Base-by-base conservation (phyloP, 2,329 filamentous ascomycete species). In the Cordyceps cicadae region DNA sequence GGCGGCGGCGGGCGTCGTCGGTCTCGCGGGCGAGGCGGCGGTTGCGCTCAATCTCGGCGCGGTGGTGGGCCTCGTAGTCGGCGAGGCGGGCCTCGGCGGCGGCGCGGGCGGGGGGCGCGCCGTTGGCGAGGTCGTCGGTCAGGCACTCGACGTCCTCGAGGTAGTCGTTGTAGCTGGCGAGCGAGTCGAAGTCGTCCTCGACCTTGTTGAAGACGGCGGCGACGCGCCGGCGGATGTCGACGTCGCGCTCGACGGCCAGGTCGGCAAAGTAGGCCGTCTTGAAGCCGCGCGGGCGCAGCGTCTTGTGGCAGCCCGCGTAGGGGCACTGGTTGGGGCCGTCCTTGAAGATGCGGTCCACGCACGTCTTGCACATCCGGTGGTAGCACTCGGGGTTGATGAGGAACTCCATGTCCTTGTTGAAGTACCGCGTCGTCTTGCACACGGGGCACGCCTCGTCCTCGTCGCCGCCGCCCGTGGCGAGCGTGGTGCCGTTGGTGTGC, bases 341-440 rank as follows among this genome's bases (percentile, higher is more conserved):
- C 41, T 88, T 89, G 81, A 97, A 99, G 68, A 97, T 90, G 60
- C 93, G 89, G 74, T 93, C 89, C 48, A 97, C 92, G 77, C 94
- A 99, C 61, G 90, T 92, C 73, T 91, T 88, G 80, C 94, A 99
- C 90, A 99, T 97, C 67, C 91, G 91, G 80, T 99, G 94, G 80
- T 99, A 99, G 83, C 94, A 99, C 80, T 96, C 92, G 9, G 93
- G 91, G 74, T 97, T 97, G 78, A 99, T 92, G 67, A 94, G 88
- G 77, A 99, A 97, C 65, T 88, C 84, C 84, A 99, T 92, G 77
- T 92, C 88, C 63, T 87, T 87, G 79, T 97, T 97, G 69, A 97
- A 88, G 79, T 97, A 97, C 65, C 92, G 90, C 63, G 90, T 90
- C 62, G 92, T 95, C 77, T 97, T 97, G 88, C 94, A 99, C 67